Evolutionary conservation across 495 filamentous ascomycete species (phyloP).

Genomic region (Penicillium simplicissimum): DNA sequence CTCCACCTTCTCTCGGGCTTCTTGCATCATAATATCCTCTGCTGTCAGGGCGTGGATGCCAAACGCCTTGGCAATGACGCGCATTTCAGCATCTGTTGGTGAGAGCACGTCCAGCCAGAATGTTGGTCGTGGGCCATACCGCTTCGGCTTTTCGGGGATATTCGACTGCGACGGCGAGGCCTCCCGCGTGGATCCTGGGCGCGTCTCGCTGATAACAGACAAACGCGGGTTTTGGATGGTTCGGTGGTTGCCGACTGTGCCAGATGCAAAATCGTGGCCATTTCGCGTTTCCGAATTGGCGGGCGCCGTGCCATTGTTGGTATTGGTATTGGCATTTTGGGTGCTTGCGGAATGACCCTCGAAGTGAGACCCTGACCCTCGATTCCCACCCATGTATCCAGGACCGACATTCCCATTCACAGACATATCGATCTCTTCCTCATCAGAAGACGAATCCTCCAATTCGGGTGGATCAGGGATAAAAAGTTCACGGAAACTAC

Average conservation of each 20-base stretch:
- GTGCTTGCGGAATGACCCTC: neutral
- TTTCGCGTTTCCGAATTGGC: neutral
- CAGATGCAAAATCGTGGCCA: conserved; percentile 4
- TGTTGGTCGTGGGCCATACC: conserved; percentile 84
- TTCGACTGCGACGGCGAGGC: conserved; percentile 28
- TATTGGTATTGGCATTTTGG: conserved; percentile 4
- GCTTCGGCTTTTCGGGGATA: conserved; percentile 51
- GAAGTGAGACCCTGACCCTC: neutral
- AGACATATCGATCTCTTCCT: conserved; percentile 48
- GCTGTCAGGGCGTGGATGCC: conserved; percentile 91
- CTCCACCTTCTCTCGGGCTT: conserved; percentile 96
- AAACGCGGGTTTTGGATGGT: conserved; percentile 22
- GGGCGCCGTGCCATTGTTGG: conserved; percentile 4
- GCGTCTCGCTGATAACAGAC: conserved; percentile 39
- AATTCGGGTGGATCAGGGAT: conserved; percentile 68
- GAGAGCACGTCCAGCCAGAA: conserved; percentile 95
- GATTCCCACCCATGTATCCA: conserved; percentile 5
- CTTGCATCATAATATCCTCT: conserved; percentile 96
- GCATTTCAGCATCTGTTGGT: conserved; percentile 92
- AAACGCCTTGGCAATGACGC: conserved; percentile 86
- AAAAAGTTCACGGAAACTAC: conserved; percentile 83
- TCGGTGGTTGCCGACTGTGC: conserved; percentile 10
- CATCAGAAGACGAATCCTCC: conserved; percentile 63
- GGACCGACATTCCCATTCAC: conserved; percentile 10
- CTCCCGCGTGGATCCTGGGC: conserved; percentile 31